Conservation (phyloP, 768 basidiomycete species). For the Tulasnella sp. region DNA sequence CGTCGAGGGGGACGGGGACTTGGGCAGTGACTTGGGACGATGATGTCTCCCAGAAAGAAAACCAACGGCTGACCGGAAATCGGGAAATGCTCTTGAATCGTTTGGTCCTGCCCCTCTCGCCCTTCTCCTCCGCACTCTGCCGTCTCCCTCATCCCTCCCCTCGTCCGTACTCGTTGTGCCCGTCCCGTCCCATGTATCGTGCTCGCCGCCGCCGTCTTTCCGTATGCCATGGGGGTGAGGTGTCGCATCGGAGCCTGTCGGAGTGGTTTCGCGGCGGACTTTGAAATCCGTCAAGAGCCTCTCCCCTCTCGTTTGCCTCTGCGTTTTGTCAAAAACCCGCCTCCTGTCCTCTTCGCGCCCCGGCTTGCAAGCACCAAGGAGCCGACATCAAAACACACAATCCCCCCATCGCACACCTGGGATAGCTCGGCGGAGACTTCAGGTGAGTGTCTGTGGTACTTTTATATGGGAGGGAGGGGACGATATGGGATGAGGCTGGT, state of each 20-base stretch:
- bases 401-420: not conserved
- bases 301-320: not conserved
- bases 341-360: not conserved
- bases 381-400: not conserved
- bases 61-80: not conserved
- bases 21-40: not conserved
- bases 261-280: not conserved
- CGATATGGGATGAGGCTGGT: not conserved
- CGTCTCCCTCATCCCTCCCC: not conserved
- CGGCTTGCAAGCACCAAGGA: not conserved
- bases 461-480: not conserved
- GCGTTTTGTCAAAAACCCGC: constrained; percentile 1
- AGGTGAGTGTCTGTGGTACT: not conserved
- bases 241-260: constrained; percentile 2
- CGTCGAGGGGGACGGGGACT: not conserved
- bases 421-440: not conserved
- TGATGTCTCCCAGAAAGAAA: not conserved
- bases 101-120: not conserved
- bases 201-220: not conserved
- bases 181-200: not conserved
- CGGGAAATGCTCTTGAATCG: constrained; percentile 4
- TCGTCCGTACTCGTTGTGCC: not conserved
- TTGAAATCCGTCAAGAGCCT: not conserved
- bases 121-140: constrained; percentile 5
- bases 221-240: not conserved